Base-by-base conservation (phyloP, 2,329 filamentous ascomycete genomes). In the Colletotrichum tropicicola region DNA sequence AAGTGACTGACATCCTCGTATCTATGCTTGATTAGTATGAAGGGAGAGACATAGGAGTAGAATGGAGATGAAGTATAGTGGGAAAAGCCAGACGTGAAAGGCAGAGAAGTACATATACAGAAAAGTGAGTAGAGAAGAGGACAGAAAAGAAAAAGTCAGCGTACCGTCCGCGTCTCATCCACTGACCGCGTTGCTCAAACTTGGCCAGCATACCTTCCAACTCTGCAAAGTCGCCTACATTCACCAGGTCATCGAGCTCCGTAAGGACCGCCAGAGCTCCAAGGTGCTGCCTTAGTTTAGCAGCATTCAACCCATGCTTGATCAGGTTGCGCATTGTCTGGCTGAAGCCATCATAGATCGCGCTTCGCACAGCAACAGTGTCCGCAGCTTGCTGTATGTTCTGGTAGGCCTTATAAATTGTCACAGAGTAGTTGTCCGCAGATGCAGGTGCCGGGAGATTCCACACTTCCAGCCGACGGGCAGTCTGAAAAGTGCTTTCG, bases 401-500 rank as follows among this genome's bases (percentile, higher is more conserved):
- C 74, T 97, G 93, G 64, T 97, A 94, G 0, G 89, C 89, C 71
- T 90, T 91, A 78, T 97, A 98, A 1, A 95, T 81, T 1, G 88
- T 90, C 3, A 91, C 89, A 1, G 90, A 83, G 59, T 91, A 87
- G 28, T 87, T 90, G 12, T 85, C 81, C 51, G 85, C 87, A 3
- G 83, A 79, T 7, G 84, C 81, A 1, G 94, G 92, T 0, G 90
- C 89, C 13, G 92, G 92, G 19, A 98, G 84, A 73, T 98, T 94
- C 96, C 96, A 99, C 72, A 95, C 91, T 70, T 96, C 94, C 15
- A 98, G 82, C 68, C 91, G 91, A 65, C 92, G 87, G 19, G 94
- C 94, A 6, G 92, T 93, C 56, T 89, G 87, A 68, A 97, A 91
- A 56, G 93, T 93, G 66, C 86, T 91, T 48, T 93, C 90, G 7